These are phyloP conservation scores for Fusarium sp. DNA, from an alignment of 2,329 filamentous ascomycete species.

Conservation along the genomic window DNA sequence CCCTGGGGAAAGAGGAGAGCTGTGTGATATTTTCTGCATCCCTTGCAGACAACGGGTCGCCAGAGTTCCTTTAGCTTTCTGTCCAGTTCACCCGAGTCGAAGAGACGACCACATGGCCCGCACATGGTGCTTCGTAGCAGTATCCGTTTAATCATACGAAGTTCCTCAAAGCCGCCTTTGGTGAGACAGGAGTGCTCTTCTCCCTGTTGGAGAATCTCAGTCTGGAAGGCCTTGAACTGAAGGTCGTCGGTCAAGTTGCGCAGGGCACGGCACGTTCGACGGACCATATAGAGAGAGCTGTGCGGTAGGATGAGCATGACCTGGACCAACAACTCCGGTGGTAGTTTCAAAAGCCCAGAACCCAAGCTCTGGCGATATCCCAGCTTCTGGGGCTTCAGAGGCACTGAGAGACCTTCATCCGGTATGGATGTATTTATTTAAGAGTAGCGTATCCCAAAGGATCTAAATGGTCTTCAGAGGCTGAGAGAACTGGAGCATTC, in stretches of 20 bases:
- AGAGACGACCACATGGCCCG: neutral
- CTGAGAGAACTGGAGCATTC: no score
- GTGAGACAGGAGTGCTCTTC: neutral
- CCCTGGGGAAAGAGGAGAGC: neutral
- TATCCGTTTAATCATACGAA: neutral
- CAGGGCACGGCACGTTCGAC: neutral
- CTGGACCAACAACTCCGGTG: neutral
- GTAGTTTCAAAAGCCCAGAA: neutral
- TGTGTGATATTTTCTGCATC: neutral
- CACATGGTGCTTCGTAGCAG: neutral
- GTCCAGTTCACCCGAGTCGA: neutral
- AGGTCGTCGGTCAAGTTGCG: neutral
- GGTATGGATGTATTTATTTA: neutral
- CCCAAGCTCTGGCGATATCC: fast-evolving
- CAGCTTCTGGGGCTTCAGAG: fast-evolving
- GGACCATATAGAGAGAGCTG: neutral
- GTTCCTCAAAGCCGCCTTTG: neutral
- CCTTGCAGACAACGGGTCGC: neutral
- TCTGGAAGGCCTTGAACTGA: neutral
- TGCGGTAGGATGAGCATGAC: neutral
- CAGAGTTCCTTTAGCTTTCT: neutral
- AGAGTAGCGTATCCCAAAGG: no score
- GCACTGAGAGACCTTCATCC: fast-evolving
- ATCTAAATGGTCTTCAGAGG: no score
- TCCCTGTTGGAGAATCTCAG: neutral